Base-by-base conservation (phyloP, 495 filamentous ascomycete species). In the Aspergillus bertholletiae region DNA sequence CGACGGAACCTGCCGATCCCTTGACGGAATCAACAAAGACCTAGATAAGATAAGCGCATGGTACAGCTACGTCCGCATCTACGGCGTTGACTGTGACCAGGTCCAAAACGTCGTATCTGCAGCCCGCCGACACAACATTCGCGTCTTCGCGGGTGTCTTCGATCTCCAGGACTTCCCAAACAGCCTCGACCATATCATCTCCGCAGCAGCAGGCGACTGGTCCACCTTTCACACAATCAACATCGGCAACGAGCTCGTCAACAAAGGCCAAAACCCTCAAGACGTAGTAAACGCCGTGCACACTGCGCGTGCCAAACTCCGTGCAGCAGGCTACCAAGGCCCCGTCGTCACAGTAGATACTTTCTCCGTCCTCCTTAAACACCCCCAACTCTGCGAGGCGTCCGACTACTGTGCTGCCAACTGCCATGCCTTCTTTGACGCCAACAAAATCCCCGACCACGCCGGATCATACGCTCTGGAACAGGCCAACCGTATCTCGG, bases 321-420 rank as follows among this genome's bases (percentile, higher is more conserved):
- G 81, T 23, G 62, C 55, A 0, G 80, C 77, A 24, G 89, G 88
- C 5, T 96, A 88, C 65, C 59, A 62, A 9, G 90, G 92, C 9
- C 83, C 85, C 1, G 83, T 96, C 22, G 88, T 90, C 1, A 85
- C 87, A 2, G 87, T 89, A 21, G 92, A 96, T 56, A 93, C 88
- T 1, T 87, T 88, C 61, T 75, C 83, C 12, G 83, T 86, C 1
- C 75, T 86, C 24, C 70, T 84, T 49, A 62, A 68, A 35, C 82
- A 96, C 56, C 86, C 88, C 0, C 69, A 79, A 53, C 73, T 96
- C 44, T 96, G 92, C 70, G 64, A 84, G 8, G 77, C 70, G 23
- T 87, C 85, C 7, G 91, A 95, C 58, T 90, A 87, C 69, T 89
- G 84, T 60, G 87, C 90, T 1, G 82, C 86, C 34, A 96, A 96